Conservation (phyloP, 2,329 filamentous ascomycete species). For the Septoria petroselini region DNA sequence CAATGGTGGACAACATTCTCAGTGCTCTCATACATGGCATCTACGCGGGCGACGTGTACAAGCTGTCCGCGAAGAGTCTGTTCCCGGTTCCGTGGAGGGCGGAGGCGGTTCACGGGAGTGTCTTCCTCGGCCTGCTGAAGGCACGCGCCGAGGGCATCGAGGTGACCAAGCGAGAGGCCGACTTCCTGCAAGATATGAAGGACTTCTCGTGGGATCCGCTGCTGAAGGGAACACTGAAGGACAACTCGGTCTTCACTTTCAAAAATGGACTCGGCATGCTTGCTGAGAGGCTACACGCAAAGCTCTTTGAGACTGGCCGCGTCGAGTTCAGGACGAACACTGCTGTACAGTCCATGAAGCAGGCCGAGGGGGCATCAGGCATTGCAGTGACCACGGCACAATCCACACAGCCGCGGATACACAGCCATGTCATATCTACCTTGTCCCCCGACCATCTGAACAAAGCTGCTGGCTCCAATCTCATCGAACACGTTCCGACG, state of each 20-base stretch:
- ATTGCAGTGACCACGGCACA: slow-evolving; percentile 37
- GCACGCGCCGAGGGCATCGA: slow-evolving; percentile 35
- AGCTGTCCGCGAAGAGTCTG: slow-evolving; percentile 69
- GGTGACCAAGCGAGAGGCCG: slow-evolving; percentile 37
- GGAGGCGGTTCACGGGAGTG: slow-evolving; percentile 46
- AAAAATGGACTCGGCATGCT: slow-evolving; percentile 45
- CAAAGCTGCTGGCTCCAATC: slow-evolving; percentile 43
- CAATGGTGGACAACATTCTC: slow-evolving; percentile 66
- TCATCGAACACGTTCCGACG: slow-evolving; percentile 55
- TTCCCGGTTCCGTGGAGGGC: slow-evolving; percentile 52
- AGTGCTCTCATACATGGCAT: slow-evolving; percentile 82
- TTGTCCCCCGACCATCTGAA: slow-evolving; percentile 46
- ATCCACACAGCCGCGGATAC: slow-evolving; percentile 21
- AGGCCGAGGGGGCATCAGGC: slow-evolving; percentile 28
- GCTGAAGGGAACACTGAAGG: slow-evolving; percentile 36
- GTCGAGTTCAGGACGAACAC: slow-evolving; percentile 42
- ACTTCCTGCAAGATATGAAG: slow-evolving; percentile 35
- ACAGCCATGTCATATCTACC: slow-evolving; percentile 64
- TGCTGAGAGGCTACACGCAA: slow-evolving; percentile 37
- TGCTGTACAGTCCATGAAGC: slow-evolving; percentile 48
- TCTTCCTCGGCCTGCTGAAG: slow-evolving; percentile 37
- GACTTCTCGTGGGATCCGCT: slow-evolving; percentile 37
- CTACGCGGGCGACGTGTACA: slow-evolving; percentile 83
- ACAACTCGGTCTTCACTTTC: slow-evolving; percentile 45
- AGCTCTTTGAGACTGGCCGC: slow-evolving; percentile 40